These are phyloP conservation scores for Fusarium duplospermum DNA, from an alignment of 2,329 filamentous ascomycete species.

Conservation along the genomic window DNA sequence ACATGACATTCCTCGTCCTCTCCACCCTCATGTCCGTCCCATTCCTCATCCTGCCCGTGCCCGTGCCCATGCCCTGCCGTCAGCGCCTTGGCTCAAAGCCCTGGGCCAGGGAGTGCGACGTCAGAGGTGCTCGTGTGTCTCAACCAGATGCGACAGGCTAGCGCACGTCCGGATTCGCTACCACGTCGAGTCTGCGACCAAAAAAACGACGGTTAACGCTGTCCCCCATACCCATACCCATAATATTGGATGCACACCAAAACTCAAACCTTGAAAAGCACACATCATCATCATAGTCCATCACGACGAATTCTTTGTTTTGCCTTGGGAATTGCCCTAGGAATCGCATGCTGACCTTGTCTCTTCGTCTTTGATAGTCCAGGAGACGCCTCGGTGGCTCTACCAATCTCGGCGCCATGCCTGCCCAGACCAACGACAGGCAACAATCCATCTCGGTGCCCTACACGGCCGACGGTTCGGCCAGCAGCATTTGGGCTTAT, in stretches of 20 bases:
- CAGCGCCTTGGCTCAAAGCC: conserved; percentile 23
- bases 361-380: conserved; percentile 41
- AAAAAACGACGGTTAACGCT: conserved; percentile 24
- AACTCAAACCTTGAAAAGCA: conserved; percentile 29
- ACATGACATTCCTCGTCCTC: conserved; percentile 7
- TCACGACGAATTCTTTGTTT: conserved; percentile 35
- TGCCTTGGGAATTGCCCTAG: not conserved
- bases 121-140: conserved; percentile 53
- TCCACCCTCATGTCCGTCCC: conserved; percentile 2
- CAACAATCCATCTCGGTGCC: conserved; percentile 50
- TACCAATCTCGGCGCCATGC: conserved; percentile 44
- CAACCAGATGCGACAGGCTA: conserved; percentile 50
- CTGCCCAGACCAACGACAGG: conserved; percentile 48
- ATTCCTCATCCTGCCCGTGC: conserved; percentile 4
- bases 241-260: conserved; percentile 27
- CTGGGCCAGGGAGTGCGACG: conserved; percentile 46
- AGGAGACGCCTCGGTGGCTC: not conserved
- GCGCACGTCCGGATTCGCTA: conserved; percentile 45
- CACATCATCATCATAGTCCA: conserved; percentile 30
- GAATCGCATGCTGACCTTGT: conserved; percentile 36
- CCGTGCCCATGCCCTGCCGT: conserved; percentile 4
- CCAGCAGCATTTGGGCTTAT: conserved; percentile 51
- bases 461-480: conserved; percentile 52
- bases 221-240: conserved; percentile 10
- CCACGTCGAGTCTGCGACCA: conserved; percentile 40